Percentiles rank a stretch among this genome's conserved stretches.
phyloP scores from a whole-genome alignment of 257 asterid genomes.

The Cinchona pubescens region DNA sequence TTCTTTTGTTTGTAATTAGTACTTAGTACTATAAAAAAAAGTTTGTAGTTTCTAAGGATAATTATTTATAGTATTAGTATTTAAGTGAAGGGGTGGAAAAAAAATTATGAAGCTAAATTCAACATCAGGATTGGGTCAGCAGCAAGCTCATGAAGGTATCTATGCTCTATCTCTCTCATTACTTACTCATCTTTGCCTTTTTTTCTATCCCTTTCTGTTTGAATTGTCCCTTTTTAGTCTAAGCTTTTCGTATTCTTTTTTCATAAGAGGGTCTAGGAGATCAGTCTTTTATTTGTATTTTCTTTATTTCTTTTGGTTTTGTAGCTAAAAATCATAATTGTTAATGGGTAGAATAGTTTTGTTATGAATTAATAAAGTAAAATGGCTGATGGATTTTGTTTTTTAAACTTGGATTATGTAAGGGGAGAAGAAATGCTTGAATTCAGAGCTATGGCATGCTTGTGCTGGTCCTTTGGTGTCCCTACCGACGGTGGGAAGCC shows the following conservation, averaged over 20 bases:
- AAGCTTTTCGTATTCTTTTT: constrained; percentile 12
- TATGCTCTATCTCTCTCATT: constrained; percentile 21
- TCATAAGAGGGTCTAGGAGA: background rate
- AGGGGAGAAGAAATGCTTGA: constrained; percentile 93
- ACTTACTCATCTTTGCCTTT: constrained; percentile 16
- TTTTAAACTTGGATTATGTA: constrained; percentile 36
- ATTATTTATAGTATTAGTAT: constrained; percentile 21
- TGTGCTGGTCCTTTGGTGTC: constrained; percentile 99
- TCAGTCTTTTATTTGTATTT: background rate
- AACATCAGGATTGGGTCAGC: constrained; percentile 62
- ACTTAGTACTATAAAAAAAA: too few relatives aligned
- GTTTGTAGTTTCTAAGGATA: constrained; percentile 14
- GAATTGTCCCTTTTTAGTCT: constrained; percentile 16
- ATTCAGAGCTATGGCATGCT: constrained; percentile 99
- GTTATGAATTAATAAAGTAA: background rate
- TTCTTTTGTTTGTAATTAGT: constrained; percentile 18
- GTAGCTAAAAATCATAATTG: background rate
- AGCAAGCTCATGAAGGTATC: constrained; percentile 52
- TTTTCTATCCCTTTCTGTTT: constrained; percentile 24
- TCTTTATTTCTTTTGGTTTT: background rate
- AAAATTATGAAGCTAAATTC: constrained; percentile 57
- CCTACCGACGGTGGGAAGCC: constrained; percentile 76
- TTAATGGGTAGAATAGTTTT: background rate
- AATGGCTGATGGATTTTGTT: constrained; percentile 12
- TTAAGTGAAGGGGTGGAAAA: constrained; percentile 25